Percentiles rank a stretch among this genome's conserved stretches.
Conservation (phyloP, 2,329 filamentous ascomycete species). For the Botrytis squamosa region DNA sequence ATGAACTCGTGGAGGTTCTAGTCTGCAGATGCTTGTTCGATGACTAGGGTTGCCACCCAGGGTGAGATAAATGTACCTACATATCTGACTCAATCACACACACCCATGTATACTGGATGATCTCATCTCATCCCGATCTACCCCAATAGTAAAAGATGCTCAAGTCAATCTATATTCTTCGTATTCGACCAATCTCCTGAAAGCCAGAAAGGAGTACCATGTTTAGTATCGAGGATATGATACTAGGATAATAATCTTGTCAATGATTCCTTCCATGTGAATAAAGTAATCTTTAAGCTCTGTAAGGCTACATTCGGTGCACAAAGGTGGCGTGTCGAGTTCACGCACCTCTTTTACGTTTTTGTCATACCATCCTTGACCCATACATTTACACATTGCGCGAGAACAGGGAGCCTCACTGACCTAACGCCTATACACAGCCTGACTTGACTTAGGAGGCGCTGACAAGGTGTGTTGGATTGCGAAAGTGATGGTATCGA, state of each 20-base stretch:
- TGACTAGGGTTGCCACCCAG: background rate
- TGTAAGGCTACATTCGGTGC: background rate
- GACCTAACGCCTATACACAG: background rate
- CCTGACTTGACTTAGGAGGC: background rate
- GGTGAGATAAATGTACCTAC: background rate
- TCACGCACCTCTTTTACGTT: background rate
- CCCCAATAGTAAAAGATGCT: background rate
- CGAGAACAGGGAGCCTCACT: background rate
- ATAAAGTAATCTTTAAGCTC: background rate
- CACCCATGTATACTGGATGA: background rate
- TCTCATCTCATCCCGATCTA: background rate
- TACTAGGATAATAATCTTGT: background rate
- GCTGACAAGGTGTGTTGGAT: background rate
- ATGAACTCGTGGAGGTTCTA: background rate
- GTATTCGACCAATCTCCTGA: background rate
- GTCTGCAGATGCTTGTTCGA: background rate
- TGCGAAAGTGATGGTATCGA: background rate
- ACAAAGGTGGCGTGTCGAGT: slow-evolving; percentile 1
- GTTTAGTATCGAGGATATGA: background rate
- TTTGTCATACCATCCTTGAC: background rate
- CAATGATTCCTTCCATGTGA: too few species aligned
- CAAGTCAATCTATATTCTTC: background rate
- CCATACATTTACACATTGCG: background rate
- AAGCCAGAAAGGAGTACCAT: background rate
- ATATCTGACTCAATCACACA: background rate